Evolutionary conservation across 75 land plant species (phyloP).

Genomic region (Selaginella moellendorffii): DNA sequence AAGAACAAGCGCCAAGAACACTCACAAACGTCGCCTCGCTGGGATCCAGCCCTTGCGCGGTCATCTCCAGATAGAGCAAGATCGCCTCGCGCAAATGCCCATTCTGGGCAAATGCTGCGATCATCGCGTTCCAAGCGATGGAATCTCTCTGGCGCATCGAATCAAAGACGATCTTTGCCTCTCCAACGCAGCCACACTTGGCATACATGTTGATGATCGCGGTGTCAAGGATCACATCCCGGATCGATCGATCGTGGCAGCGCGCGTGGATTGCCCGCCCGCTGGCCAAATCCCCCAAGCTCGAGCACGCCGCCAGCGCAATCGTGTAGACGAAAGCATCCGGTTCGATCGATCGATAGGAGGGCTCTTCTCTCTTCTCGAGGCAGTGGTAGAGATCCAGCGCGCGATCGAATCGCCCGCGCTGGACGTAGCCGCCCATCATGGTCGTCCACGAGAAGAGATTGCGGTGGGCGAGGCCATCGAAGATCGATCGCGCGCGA

Average conservation of each 20-base stretch:
- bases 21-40: not conserved
- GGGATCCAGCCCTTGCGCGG: not conserved
- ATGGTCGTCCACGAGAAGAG: not conserved
- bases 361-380: not conserved
- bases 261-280: slow-evolving; percentile 2
- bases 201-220: slow-evolving; percentile 8
- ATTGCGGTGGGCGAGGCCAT: slow-evolving; percentile 1
- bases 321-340: not conserved
- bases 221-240: not conserved
- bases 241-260: not conserved
- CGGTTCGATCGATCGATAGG: slow-evolving; percentile 1
- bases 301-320: slow-evolving; percentile 1
- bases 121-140: not conserved
- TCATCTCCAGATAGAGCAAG: not conserved
- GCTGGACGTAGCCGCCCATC: slow-evolving; percentile 2
- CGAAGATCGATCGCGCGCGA: slow-evolving; percentile 2
- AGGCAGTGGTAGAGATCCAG: not conserved
- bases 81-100: not conserved
- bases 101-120: slow-evolving; percentile 5
- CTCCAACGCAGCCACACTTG: not conserved
- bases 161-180: slow-evolving; percentile 6
- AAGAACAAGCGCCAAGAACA: not conserved
- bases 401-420: no score
- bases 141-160: not conserved
- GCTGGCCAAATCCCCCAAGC: not conserved